phyloP scores from a whole-genome alignment of 2,329 filamentous ascomycete species.

The Colletotrichum sp. region DNA sequence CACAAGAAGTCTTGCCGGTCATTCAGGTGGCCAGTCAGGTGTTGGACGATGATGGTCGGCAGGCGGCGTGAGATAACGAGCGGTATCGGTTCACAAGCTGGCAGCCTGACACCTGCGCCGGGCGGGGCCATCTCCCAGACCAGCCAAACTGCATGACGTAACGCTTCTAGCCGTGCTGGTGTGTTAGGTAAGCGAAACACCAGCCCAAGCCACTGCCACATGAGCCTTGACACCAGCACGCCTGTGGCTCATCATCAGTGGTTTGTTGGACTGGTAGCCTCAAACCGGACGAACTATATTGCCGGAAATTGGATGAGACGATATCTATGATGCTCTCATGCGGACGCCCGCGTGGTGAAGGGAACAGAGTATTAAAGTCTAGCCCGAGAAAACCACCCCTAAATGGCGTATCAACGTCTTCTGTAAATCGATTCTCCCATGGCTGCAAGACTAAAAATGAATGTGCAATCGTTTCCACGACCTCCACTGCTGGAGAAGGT shows the following conservation, averaged over 20 bases:
- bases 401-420: too few relatives aligned
- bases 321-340: constrained; percentile 2
- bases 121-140: background rate
- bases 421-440: background rate
- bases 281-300: background rate
- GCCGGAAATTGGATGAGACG: background rate
- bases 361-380: background rate
- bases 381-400: background rate
- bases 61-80: background rate
- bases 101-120: background rate
- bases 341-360: background rate
- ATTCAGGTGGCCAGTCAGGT: background rate
- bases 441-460: constrained; percentile 41
- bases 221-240: background rate
- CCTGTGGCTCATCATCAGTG: background rate
- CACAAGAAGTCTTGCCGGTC: background rate
- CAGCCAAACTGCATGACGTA: background rate
- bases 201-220: background rate
- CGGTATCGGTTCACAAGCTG: background rate
- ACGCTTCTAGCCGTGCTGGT: background rate
- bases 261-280: background rate
- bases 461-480: constrained; percentile 63
- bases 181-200: background rate
- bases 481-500: constrained; percentile 62
- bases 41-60: background rate